These are phyloP conservation scores for Hordeum marinum DNA, from an alignment of 176 grass and related monocot genomes.

Conservation along the genomic window DNA sequence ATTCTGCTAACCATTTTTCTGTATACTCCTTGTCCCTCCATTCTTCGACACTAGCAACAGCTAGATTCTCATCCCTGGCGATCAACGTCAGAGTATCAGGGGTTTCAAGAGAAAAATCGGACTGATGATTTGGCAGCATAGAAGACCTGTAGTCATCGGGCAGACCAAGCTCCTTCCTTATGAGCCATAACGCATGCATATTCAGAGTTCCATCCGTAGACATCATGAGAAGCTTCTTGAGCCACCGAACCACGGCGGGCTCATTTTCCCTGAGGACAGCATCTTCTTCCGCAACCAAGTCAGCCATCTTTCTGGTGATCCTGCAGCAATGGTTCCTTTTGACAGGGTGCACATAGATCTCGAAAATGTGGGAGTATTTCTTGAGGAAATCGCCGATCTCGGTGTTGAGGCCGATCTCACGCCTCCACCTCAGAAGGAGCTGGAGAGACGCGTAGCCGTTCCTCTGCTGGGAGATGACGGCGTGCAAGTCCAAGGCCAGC, in stretches of 20 bases:
- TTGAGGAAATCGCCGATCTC: constrained; percentile 49
- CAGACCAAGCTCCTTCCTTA: constrained; percentile 52
- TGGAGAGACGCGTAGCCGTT: constrained; percentile 56
- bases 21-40: constrained; percentile 62
- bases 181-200: constrained; percentile 50
- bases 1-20: constrained; percentile 58
- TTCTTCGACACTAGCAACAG: constrained; percentile 50
- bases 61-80: constrained; percentile 32
- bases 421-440: constrained; percentile 53
- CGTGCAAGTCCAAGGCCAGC: constrained; percentile 34
- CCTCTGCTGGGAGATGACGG: constrained; percentile 52
- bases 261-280: constrained; percentile 36
- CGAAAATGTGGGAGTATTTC: constrained; percentile 57
- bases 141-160: constrained; percentile 52
- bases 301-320: constrained; percentile 34
- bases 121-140: constrained; percentile 35
- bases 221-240: constrained; percentile 66
- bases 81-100: constrained; percentile 41
- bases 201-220: constrained; percentile 30
- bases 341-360: constrained; percentile 49
- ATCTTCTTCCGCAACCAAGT: constrained; percentile 51
- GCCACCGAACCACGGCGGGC: constrained; percentile 2
- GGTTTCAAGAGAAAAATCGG: constrained; percentile 28
- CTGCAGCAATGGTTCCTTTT: constrained; percentile 52
- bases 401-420: constrained; percentile 46